A percentile compares a stretch with the other conserved stretches of the same genome.
Conservation (phyloP, 495 filamentous ascomycete species). For the Pyrenula aspistea region DNA sequence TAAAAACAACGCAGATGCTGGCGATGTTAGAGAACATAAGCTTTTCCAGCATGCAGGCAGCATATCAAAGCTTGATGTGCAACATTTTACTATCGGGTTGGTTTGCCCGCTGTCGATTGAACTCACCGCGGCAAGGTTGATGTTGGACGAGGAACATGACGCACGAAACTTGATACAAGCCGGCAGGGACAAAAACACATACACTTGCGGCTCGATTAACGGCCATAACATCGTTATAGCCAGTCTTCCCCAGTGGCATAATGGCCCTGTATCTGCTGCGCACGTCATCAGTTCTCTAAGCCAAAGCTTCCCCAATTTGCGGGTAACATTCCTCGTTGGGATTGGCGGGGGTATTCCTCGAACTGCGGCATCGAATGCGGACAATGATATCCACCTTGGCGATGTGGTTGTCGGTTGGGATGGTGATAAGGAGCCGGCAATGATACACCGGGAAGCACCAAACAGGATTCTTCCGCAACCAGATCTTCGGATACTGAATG, state of each 20-base stretch:
- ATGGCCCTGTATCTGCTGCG: slow-evolving; percentile 14
- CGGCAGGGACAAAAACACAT: slow-evolving; percentile 16
- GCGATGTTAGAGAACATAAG: background rate
- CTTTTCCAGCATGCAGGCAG: background rate
- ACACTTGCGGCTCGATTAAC: slow-evolving; percentile 18
- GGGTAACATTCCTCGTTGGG: slow-evolving; percentile 25
- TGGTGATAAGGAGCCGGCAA: slow-evolving; percentile 15
- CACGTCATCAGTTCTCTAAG: slow-evolving; percentile 14
- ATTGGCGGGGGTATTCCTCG: slow-evolving; percentile 28
- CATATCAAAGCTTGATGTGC: background rate
- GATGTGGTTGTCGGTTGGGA: slow-evolving; percentile 34
- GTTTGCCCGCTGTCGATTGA: slow-evolving; percentile 23
- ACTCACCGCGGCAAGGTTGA: slow-evolving; percentile 18
- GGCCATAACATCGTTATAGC: slow-evolving; percentile 27
- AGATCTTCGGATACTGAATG: background rate
- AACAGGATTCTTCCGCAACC: background rate
- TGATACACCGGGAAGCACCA: background rate
- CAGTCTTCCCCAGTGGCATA: slow-evolving; percentile 1
- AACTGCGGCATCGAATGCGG: background rate
- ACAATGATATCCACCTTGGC: slow-evolving; percentile 25
- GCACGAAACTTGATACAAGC: slow-evolving; percentile 1
- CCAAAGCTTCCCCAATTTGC: slow-evolving; percentile 21
- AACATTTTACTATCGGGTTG: slow-evolving; percentile 24
- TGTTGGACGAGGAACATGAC: slow-evolving; percentile 20
- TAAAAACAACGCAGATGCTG: background rate